A percentile compares a stretch with the other conserved stretches of the same genome.
These are phyloP conservation scores for Lichina pygmaea DNA, from an alignment of 495 filamentous ascomycete species.

Conservation along the genomic window DNA sequence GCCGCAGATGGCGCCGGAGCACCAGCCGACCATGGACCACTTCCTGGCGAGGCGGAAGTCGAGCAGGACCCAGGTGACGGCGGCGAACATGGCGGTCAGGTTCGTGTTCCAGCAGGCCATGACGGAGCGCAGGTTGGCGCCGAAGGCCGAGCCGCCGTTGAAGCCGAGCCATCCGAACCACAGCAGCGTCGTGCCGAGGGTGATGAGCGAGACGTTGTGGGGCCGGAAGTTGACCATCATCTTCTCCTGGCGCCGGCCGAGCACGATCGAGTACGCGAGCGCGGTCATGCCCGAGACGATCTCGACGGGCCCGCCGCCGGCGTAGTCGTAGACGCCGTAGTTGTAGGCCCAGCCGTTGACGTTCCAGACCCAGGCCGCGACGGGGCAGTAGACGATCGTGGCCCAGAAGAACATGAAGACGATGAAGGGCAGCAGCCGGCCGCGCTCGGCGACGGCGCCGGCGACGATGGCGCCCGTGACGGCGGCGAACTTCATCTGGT, in stretches of 20 bases:
- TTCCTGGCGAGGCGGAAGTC: slow-evolving; percentile 89
- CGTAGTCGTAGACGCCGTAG: slow-evolving; percentile 89
- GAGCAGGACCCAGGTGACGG: slow-evolving; percentile 72
- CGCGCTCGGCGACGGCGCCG: slow-evolving; percentile 79
- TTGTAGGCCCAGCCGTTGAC: slow-evolving; percentile 76
- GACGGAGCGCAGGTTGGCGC: slow-evolving; percentile 77
- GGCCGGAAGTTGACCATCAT: slow-evolving; percentile 95
- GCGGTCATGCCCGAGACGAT: slow-evolving; percentile 85
- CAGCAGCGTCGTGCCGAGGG: slow-evolving; percentile 78
- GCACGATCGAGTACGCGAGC: slow-evolving; percentile 81
- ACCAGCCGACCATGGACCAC: slow-evolving; percentile 99
- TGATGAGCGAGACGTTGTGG: slow-evolving; percentile 94
- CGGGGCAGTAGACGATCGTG: slow-evolving; percentile 86
- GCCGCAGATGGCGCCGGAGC: slow-evolving; percentile 75
- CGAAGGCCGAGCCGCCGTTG: slow-evolving; percentile 93
- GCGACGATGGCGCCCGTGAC: slow-evolving; percentile 82
- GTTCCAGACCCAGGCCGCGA: slow-evolving; percentile 93
- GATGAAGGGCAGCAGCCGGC: slow-evolving; percentile 81
- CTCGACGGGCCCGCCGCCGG: slow-evolving; percentile 92
- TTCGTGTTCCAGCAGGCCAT: slow-evolving; percentile 98
- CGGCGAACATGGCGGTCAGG: slow-evolving; percentile 67
- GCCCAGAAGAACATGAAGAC: slow-evolving; percentile 92
- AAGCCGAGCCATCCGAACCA: slow-evolving; percentile 99
- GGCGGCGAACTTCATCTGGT: slow-evolving; percentile 89
- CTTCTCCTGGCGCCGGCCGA: slow-evolving; percentile 91